Evolutionary conservation across 2,329 filamentous ascomycete species (phyloP).

Genomic region (Cryphonectria naterciae): DNA sequence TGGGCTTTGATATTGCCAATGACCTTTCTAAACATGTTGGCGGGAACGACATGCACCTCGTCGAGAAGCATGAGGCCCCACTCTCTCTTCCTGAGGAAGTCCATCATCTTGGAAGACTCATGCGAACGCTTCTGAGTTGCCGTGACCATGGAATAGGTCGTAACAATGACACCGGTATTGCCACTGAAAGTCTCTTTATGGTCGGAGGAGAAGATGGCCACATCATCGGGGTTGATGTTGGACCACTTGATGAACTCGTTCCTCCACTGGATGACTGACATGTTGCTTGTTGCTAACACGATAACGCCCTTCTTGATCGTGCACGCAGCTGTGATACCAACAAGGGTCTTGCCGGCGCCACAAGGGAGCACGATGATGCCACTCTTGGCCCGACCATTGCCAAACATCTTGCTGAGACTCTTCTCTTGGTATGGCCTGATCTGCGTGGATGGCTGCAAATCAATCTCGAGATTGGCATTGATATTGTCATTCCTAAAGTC

Average conservation of each 20-base stretch:
- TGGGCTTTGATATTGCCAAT: conserved; percentile 93
- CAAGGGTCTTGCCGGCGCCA: conserved; percentile 94
- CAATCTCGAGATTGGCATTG: conserved; percentile 92
- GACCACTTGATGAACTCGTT: conserved; percentile 98
- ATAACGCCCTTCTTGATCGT: conserved; percentile 97
- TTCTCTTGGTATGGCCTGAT: conserved; percentile 97
- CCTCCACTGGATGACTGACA: conserved; percentile 97
- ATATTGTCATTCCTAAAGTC: conserved; percentile 90
- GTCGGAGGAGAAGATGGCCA: conserved; percentile 93
- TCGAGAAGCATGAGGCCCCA: conserved; percentile 98
- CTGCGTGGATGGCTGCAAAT: conserved; percentile 84
- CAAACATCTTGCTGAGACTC: conserved; percentile 98
- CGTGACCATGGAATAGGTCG: conserved; percentile 99
- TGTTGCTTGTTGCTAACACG: conserved; percentile 93
- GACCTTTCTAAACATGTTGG: conserved; percentile 93
- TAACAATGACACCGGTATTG: conserved; percentile 94
- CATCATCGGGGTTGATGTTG: conserved; percentile 88
- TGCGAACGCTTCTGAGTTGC: conserved; percentile 85
- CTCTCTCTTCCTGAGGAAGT: conserved; percentile 84
- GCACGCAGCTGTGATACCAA: conserved; percentile 97
- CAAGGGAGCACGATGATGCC: conserved; percentile 97
- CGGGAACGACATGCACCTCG: conserved; percentile 97
- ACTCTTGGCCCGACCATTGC: conserved; percentile 94
- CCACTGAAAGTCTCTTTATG: conserved; percentile 83
- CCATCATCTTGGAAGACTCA: conserved; percentile 97